Percentiles rank a stretch among this genome's conserved stretches.
Evolutionary conservation across 257 asterid species (phyloP).

Genomic region (Lycium ferocissimum): DNA sequence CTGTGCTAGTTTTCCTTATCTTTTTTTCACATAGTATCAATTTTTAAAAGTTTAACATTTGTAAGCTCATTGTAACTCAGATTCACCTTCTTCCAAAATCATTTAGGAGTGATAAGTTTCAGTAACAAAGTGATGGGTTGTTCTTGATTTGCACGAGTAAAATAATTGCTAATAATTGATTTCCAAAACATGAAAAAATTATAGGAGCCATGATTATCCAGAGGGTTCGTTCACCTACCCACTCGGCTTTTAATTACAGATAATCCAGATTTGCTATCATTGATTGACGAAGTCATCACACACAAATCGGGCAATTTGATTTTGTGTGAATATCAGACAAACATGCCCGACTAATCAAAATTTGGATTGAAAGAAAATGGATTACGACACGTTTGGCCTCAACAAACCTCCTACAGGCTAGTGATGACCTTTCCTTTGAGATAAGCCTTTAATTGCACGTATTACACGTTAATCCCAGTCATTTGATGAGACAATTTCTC

Average conservation of each 20-base stretch:
- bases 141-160: too few species aligned
- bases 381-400: neutral
- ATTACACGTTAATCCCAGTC: neutral
- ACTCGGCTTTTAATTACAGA: too few species aligned
- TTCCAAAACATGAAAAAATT: neutral
- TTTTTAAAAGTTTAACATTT: too few species aligned
- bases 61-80: too few species aligned
- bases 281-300: neutral
- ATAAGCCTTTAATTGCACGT: conserved; percentile 1
- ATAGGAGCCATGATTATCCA: neutral
- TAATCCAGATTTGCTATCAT: neutral
- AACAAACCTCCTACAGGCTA: neutral
- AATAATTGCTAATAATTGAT: too few species aligned
- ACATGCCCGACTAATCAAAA: neutral
- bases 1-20: too few species aligned
- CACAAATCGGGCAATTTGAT: neutral
- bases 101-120: too few species aligned
- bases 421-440: neutral
- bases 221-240: neutral
- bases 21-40: too few species aligned
- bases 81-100: too few species aligned
- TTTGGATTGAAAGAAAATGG: neutral
- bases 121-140: too few species aligned
- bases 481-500: neutral
- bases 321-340: neutral